Evolutionary conservation across 768 basidiomycete genomes (phyloP), one percentile per base, ranked within the genome.

Genomic region (Leccinellum rugosiceps): DNA sequence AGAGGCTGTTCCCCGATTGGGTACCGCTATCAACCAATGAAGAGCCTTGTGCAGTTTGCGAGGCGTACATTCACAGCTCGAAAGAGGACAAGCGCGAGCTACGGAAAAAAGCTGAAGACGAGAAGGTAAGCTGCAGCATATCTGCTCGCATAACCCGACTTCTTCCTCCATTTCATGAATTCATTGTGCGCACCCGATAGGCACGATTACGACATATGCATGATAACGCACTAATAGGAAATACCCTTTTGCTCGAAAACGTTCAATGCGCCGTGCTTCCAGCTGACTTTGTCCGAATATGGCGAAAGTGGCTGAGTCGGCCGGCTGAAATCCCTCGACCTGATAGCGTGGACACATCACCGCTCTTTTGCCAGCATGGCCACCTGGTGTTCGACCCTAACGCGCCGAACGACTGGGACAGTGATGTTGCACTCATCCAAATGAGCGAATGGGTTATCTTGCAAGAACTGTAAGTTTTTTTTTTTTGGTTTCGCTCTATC

Each of bases 61-160:
- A 84, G 56, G 78, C 78, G 2, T 68, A 77, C 11, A 73, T 81
- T 19, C 78, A 83, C 50, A 77, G 75, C 32, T 83, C 81, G 7
- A 82, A 79, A 64, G 84, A 84, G 64, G 85, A 83, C 58, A 87
- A 81, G 63, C 80, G 78, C 41, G 85, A 83, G 60, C 60, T 79
- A 43, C 83, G 87, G 41, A 85, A 78, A 68, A 80, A 77, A 55
- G 87, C 87, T 25, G 91, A 91, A 66, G 84, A 87, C 19, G 91
- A 92, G 73, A 92, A 90, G 84, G 91, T 87, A 53, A 50, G 56
- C 28, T 55, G 50, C 48, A 44, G 43, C 56, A 38, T 48, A 48
- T 53, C 52, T 55, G n/a, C 35, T 38, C 14, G 17, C 28, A 41
- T 11, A 26, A 32, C 52, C 19, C 54, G 49, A 52, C 32, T 41